Percentiles rank a stretch among this genome's conserved stretches.
These are phyloP conservation scores for Atkinsonella hypoxylon DNA, from an alignment of 2,329 filamentous ascomycete genomes.

Conservation along the genomic window DNA sequence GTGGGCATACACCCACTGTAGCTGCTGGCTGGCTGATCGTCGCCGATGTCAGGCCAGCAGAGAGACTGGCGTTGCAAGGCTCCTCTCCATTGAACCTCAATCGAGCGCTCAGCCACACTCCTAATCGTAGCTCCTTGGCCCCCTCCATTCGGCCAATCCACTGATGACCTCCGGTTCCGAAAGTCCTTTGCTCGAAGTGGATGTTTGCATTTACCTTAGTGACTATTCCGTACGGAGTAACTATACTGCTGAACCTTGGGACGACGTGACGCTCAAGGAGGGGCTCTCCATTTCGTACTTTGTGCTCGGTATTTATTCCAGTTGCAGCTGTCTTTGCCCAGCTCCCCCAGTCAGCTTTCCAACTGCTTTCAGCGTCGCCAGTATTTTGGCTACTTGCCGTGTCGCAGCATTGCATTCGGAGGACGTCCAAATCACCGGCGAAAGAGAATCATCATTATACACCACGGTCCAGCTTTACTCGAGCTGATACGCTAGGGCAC, in stretches of 20 bases:
- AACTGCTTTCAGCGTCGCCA: background rate
- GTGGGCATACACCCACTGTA: too few species aligned
- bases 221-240: too few species aligned
- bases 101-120: constrained; percentile 1
- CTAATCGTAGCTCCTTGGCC: background rate
- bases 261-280: background rate
- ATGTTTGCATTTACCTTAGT: background rate
- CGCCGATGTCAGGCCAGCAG: too few species aligned
- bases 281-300: background rate
- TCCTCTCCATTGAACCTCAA: background rate
- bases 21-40: too few species aligned
- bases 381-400: background rate
- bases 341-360: background rate
- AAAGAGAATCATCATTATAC: background rate
- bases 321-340: background rate
- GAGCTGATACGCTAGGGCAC: background rate
- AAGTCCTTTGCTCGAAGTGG: background rate
- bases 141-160: background rate
- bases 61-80: background rate
- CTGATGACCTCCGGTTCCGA: background rate
- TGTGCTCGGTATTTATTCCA: background rate
- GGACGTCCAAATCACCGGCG: too few species aligned
- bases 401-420: background rate
- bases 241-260: background rate
- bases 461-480: background rate